Evolutionary conservation across 2,329 filamentous ascomycete genomes (phyloP), one percentile per base, ranked within the genome.

Genomic region (Xylaria arbuscula): DNA sequence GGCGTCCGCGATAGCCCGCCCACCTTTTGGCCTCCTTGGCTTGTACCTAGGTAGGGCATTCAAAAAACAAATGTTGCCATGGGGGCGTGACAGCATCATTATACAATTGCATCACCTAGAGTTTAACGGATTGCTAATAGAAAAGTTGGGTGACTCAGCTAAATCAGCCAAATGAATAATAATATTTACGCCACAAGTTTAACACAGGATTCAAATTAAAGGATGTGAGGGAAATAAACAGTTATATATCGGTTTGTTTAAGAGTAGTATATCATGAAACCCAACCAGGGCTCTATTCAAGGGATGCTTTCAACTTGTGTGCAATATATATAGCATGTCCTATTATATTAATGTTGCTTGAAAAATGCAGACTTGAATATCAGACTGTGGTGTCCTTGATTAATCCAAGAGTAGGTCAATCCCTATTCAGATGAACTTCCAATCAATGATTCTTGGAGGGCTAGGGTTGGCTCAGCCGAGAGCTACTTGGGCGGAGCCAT

Each of bases 11-110:
- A 60, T 24, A 34, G 28, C 51, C 28, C 51, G 28, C 51, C 28
- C 51, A 54, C 51, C n/a, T 17, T 54, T 54, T 36, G 47, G 59
- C 22, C 40, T 48, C 55, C 54, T 58, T 50, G 59, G 59, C 42
- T 42, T 47, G n/a, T n/a, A n/a, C n/a, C n/a, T 50, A 42, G n/a
- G 28, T 28, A 28, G 28, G 28, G 28, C 28, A 5, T 28, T 55
- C 28, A 48, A 45, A 54, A 54, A 50, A n/a, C n/a, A n/a, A 51
- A 51, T 48, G 42, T 32, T 13, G 40, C 34, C 15, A 15, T 38
- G 48, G 28, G 59, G 10, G 22, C 32, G n/a, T 45, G 24, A 45
- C 38, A 57, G 19, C 17, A 24, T 24, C 15, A 57, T 57, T 45
- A 45, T 32, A 45, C 55, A 34, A n/a, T 38, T 57, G 38, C 24